Conservation (phyloP, 176 grass and related monocot genomes). For the Elymus sibiricus region DNA sequence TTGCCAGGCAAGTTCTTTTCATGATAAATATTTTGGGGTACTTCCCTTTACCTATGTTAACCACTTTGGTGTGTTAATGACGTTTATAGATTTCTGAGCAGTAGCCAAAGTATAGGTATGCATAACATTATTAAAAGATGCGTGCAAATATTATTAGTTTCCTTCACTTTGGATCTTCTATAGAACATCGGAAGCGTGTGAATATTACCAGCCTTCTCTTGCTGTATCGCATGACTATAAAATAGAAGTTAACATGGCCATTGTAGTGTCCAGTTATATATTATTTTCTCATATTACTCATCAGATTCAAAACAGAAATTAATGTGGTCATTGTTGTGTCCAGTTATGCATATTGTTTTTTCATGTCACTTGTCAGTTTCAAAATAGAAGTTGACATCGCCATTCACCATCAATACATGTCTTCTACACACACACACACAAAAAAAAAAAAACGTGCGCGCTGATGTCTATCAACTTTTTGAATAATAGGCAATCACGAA, state of each 20-base stretch:
- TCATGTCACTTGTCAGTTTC: neutral
- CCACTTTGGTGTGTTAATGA: neutral
- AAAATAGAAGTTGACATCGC: neutral
- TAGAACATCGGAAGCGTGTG: no score
- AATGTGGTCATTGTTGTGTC: neutral
- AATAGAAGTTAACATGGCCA: neutral
- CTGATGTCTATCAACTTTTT: neutral
- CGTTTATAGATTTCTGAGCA: neutral
- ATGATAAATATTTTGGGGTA: neutral
- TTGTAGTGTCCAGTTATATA: neutral
- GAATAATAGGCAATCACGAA: neutral
- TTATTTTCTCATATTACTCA: neutral
- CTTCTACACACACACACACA: neutral
- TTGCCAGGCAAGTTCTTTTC: neutral
- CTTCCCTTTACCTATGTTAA: neutral
- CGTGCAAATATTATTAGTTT: neutral
- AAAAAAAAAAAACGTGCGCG: neutral
- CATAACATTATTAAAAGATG: neutral
- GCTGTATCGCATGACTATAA: neutral
- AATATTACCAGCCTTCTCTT: neutral
- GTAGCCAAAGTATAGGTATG: neutral
- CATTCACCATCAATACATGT: neutral
- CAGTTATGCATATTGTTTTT: neutral
- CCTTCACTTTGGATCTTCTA: neutral
- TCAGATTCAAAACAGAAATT: neutral